Evolutionary conservation across 2,329 filamentous ascomycete species (phyloP), one percentile per base, ranked within the genome.

Genomic region (Emmonsiellopsis sp.): DNA sequence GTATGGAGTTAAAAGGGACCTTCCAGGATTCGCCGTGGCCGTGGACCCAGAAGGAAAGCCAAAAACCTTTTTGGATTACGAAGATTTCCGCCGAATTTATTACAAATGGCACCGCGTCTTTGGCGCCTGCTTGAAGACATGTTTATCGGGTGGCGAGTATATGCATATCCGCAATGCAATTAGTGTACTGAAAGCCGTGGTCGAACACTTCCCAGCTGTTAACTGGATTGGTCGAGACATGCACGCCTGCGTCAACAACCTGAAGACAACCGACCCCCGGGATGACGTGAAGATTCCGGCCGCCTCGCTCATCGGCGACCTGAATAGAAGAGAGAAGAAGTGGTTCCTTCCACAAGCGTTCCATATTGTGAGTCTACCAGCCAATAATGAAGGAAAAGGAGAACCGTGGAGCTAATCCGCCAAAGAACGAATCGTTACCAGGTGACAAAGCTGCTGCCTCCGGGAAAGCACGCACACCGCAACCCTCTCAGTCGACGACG

Each of bases 161-260:
- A 96, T 96, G 86, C 91, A 96, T 68, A 95, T 97, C 66, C 85
- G 92, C 53, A 98, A 98, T 67, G 89, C 90, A 44, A 94, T 97
- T 60, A 93, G 87, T 54, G 79, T 97, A 3, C 77, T 98, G 55
- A 94, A 93, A 66, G 80, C 82, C 9, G 79, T 95, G 47, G 80
- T 89, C 26, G 83, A 89, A 50, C 80, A 84, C 63, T 98, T 95
- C 77, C 94, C 93, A 3, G 86, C 85, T 13, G 82, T 97, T 54
- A 89, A 95, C 64, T 93, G 89, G 68, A 92, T 95, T 79, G 93
- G 89, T 35, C 64, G 65, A 15, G 66, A 71, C 50, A 70, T 76
- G 63, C 62, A 72, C 43, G 66, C 62, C 5, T 68, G 68, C 50
- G 71, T 77, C 49, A 72, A 73, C 48, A 63, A 65, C 15, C 60